Evolutionary conservation across 1,139 yeast genomes (phyloP).

Genomic region (Magnusiomyces suaveolens): DNA sequence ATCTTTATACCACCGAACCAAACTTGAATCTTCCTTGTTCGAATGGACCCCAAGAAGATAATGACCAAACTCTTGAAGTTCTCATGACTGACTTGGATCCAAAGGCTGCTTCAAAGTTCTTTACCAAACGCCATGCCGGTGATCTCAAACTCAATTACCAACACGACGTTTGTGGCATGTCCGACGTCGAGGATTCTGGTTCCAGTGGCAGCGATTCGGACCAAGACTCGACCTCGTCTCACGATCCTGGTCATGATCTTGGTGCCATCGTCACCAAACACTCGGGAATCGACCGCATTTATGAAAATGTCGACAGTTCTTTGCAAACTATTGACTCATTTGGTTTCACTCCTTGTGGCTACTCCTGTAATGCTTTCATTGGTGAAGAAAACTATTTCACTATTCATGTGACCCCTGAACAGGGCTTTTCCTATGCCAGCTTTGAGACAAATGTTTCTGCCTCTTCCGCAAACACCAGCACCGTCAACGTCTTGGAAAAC

Average conservation of each 20-base stretch:
- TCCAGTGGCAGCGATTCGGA: neutral
- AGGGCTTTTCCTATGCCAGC: conserved; percentile 91
- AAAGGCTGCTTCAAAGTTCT: conserved; percentile 50
- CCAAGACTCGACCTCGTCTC: conserved; percentile 6
- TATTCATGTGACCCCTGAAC: conserved; percentile 88
- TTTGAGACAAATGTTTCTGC: conserved; percentile 79
- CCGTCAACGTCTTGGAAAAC: conserved; percentile 42
- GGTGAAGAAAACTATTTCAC: conserved; percentile 61
- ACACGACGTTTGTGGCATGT: conserved; percentile 23
- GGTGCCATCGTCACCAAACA: conserved; percentile 59
- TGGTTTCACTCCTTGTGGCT: conserved; percentile 94
- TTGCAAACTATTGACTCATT: conserved; percentile 57
- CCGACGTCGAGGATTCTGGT: conserved; percentile 9
- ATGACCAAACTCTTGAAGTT: conserved; percentile 80
- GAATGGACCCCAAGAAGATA: conserved; percentile 18
- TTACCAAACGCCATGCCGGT: conserved; percentile 46
- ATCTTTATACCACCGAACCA: conserved; percentile 55
- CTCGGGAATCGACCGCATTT: conserved; percentile 53
- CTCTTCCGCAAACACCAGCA: conserved; percentile 36
- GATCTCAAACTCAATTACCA: conserved; percentile 26
- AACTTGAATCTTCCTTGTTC: conserved; percentile 8
- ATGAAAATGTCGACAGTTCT: conserved; percentile 29
- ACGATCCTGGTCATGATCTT: conserved; percentile 67
- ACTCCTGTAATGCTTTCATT: conserved; percentile 73
- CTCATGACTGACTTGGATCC: conserved; percentile 80